Conservation (phyloP, 2,329 filamentous ascomycete genomes). For the Phaeoacremonium minimum region DNA sequence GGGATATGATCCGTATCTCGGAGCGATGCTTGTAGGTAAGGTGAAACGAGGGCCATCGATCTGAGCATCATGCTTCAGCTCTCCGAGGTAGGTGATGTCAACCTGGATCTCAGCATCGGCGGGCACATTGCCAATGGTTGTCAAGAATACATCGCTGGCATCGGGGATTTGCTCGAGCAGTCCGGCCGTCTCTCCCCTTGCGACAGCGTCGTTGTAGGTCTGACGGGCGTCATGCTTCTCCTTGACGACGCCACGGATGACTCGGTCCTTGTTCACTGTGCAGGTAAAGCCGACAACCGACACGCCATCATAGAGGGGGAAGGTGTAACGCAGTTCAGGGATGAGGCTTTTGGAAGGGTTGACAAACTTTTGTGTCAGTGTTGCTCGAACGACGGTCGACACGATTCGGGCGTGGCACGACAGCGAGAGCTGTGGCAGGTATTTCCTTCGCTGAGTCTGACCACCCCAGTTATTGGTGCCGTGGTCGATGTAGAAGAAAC, state of each 20-base stretch:
- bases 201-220: too few relatives aligned
- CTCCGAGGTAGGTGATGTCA: slow-evolving; percentile 62
- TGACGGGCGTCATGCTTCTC: slow-evolving; percentile 58
- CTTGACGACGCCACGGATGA: slow-evolving; percentile 62
- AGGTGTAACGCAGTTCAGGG: too few relatives aligned
- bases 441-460: too few relatives aligned
- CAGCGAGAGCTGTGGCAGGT: too few relatives aligned
- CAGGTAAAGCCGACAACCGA: slow-evolving; percentile 66
- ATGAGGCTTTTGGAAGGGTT: too few relatives aligned
- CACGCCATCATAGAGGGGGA: too few relatives aligned
- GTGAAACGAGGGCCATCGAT: slow-evolving; percentile 65
- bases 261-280: slow-evolving; percentile 52
- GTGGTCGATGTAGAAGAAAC: too few relatives aligned
- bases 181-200: slow-evolving; percentile 61
- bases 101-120: slow-evolving; percentile 51
- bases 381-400: too few relatives aligned
- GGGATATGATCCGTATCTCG: slow-evolving; percentile 55
- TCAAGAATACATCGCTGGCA: slow-evolving; percentile 63
- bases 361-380: too few relatives aligned
- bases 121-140: slow-evolving; percentile 64
- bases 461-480: too few relatives aligned
- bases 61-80: slow-evolving; percentile 68
- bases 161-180: slow-evolving; percentile 58
- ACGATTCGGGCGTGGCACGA: too few relatives aligned
- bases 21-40: slow-evolving; percentile 63